Base-by-base conservation (phyloP, 192 early-diverging fungal genomes). In the Mortierella claussenii region DNA sequence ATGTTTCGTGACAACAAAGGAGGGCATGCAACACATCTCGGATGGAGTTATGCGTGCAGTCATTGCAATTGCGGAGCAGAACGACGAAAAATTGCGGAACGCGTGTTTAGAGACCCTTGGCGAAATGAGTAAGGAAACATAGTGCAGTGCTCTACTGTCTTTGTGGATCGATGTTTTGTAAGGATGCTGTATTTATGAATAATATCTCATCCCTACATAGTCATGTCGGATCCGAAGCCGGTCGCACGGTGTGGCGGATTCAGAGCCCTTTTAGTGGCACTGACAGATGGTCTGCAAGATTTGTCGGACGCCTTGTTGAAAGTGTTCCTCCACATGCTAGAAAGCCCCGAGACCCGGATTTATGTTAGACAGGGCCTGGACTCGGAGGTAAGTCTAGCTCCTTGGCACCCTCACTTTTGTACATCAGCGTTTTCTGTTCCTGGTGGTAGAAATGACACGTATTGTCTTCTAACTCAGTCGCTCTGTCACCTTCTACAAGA, bases 361-460 rank as follows among this genome's bases (percentile, higher is more conserved):
- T 94, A 86, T 55, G 56, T 95, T 21, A 49, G 92, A 53, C 92
- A 93, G 2, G 83, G 89, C 18, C 87, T 95, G 2, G 94, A 95
- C 56, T 75, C 95, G 1, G 93, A 93, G 83, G 88, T 89, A 74
- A 24, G 17, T 5, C 50, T 2, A 6, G n/a, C n/a, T n/a, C n/a
- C n/a, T n/a, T n/a, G n/a, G n/a, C n/a, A n/a, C n/a, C n/a, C n/a
- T n/a, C n/a, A n/a, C n/a, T n/a, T n/a, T n/a, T n/a, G n/a, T n/a
- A n/a, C n/a, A n/a, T n/a, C n/a, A n/a, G n/a, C n/a, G n/a, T n/a
- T n/a, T n/a, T n/a, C n/a, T n/a, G n/a, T n/a, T n/a, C n/a, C n/a
- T n/a, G n/a, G n/a, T n/a, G n/a, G n/a, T n/a, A n/a, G n/a, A n/a
- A n/a, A n/a, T n/a, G n/a, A n/a, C n/a, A n/a, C n/a, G n/a, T n/a